These are phyloP conservation scores for Elsinoe necatrix DNA, from an alignment of 2,329 filamentous ascomycete genomes.

Conservation along the genomic window DNA sequence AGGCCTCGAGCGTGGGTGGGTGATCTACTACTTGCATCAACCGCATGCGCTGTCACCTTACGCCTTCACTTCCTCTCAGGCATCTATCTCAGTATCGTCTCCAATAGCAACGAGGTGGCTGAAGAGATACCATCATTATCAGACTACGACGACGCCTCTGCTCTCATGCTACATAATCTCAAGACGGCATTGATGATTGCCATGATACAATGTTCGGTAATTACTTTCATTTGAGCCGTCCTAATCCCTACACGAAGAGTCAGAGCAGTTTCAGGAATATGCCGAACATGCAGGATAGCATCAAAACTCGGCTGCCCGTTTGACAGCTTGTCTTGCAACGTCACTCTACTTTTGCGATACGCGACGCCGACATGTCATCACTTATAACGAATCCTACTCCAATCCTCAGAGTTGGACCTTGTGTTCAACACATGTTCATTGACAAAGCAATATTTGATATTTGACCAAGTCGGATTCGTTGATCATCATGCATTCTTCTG, in stretches of 20 bases:
- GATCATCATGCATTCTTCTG: too few species aligned
- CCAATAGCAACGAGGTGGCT: slow-evolving; percentile 4
- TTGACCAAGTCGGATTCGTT: too few species aligned
- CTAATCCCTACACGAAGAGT: background rate
- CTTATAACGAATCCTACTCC: too few species aligned
- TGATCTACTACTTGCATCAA: background rate
- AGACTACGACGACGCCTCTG: background rate
- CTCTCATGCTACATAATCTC: background rate
- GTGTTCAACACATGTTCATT: too few species aligned
- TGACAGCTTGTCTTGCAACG: too few species aligned
- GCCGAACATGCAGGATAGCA: background rate
- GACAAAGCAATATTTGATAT: too few species aligned
- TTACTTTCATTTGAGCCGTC: background rate
- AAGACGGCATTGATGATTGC: background rate
- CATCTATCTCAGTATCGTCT: background rate
- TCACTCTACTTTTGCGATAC: too few species aligned
- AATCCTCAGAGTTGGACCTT: too few species aligned
- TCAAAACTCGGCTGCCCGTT: background rate
- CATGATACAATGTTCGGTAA: background rate
- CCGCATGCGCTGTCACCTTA: background rate
- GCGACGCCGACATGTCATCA: too few species aligned
- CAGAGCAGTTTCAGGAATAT: background rate
- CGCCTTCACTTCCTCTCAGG: background rate
- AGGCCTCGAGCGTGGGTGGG: background rate
- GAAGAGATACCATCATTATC: background rate